Base-by-base conservation (phyloP, 225 moss, liverwort and hornwort genomes). In the Climacium dendroides region DNA sequence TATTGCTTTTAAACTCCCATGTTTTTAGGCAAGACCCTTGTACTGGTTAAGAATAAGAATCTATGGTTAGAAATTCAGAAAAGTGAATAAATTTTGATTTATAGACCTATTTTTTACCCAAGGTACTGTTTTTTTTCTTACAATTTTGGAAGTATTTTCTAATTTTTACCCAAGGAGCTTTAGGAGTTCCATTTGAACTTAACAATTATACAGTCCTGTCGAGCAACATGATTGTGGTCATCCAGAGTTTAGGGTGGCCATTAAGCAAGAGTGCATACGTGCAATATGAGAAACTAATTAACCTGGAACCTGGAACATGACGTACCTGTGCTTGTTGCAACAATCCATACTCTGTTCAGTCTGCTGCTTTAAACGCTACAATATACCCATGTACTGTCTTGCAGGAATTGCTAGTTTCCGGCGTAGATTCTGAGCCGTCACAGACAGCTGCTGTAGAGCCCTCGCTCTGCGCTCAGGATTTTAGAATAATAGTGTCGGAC, bases 1-100 rank as follows among this genome's bases (percentile, higher is more conserved):
- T 2, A 24, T 54, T 54, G 15, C 25, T 77, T 55, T 6, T 77
- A 37, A 4, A 25, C 1, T 4, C 37, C 37, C 55, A 35, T 16
- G 10, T 25, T 54, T 13, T 10, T 2, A 7, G 6, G 3, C 16
- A 77, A 55, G 16, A 55, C 2, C 6, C 16, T 4, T 6, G 16
- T 37, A 77, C 55, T 55, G 37, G 25, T 15, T 4, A 55, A 4
- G 4, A 77, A 10, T 16, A n/a, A 37, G 77, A 55, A 54, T 15
- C 1, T 5, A 2, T 1, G 0, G 2, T 25, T 16, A 24, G 0
- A 77, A 9, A n/a, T 54, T 75, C 5, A 14, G 2, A 8, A 50
- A 52, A 8, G 2, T 35, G 15, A 4, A 76, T 24, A 9, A 53
- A 15, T n/a, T 50, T 48, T 14, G 5, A 53, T 76, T 35, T 76